Base-by-base conservation (phyloP, 495 filamentous ascomycete species). In the Acidiella bohemica region DNA sequence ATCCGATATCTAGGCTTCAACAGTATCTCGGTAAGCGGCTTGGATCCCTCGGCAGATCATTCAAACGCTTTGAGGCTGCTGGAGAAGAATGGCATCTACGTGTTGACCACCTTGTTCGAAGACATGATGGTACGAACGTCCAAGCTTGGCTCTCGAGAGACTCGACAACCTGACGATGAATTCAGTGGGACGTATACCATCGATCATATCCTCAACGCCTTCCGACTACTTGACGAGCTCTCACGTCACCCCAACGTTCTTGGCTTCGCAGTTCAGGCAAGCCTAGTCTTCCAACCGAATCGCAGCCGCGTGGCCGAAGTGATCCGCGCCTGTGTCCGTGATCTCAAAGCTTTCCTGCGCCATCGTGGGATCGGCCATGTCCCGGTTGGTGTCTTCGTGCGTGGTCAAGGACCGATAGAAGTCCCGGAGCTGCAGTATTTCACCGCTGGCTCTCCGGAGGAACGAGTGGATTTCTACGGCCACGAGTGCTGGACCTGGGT, bases 271-370 rank as follows among this genome's bases (percentile, higher is more conserved):
- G 29, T 39, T 22, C 4, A n/a, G n/a, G n/a, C n/a, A n/a, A n/a
- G n/a, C n/a, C n/a, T n/a, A n/a, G n/a, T n/a, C n/a, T n/a, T n/a
- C n/a, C n/a, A n/a, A n/a, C n/a, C n/a, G n/a, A n/a, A n/a, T n/a
- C n/a, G n/a, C n/a, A n/a, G n/a, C n/a, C n/a, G n/a, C n/a, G 35
- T 39, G 11, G 42, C 42, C 19, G 42, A 45, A 36, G 42, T 45
- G 34, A 19, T 37, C 2, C 34, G 34, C n/a, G 42, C 42, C 27
- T 25, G 16, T n/a, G 17, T 45, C 24, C 2, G 26, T 3, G 42
- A 45, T 22, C 25, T 23, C 25, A 45, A 45, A 39, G 19, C 25
- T 10, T 36, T 39, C 25, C 27, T 45, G 17, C 34, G 22, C 9
- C 18, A 20, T 14, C 42, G 26, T 8, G 3, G 27, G 5, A 18